Conservation (phyloP, 2,329 filamentous ascomycete species). For the Fusarium sp. region DNA sequence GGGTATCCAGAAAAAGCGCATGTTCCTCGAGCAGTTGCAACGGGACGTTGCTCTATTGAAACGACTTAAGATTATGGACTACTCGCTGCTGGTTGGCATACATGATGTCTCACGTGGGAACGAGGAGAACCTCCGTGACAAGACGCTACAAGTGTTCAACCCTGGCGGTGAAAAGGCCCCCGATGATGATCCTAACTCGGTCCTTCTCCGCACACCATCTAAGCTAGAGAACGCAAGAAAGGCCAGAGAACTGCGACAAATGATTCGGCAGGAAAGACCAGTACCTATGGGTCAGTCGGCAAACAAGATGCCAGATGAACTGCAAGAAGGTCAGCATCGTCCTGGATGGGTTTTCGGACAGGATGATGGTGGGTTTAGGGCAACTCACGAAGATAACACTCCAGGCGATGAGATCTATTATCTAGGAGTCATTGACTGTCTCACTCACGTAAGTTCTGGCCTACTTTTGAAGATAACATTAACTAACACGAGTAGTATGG, state of each 20-base stretch:
- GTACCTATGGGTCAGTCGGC: conserved; percentile 89
- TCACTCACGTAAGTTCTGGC: conserved; percentile 84
- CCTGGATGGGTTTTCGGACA: conserved; percentile 86
- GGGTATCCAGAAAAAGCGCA: conserved; percentile 86
- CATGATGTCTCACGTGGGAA: conserved; percentile 93
- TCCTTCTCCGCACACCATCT: conserved; percentile 89
- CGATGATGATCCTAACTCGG: conserved; percentile 71
- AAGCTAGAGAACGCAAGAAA: conserved; percentile 93
- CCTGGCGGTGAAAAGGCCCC: conserved; percentile 76
- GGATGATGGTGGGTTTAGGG: conserved; percentile 92
- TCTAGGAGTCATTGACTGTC: conserved; percentile 96
- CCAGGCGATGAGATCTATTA: conserved; percentile 96
- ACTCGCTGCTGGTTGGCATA: conserved; percentile 93
- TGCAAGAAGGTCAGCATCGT: conserved; percentile 79
- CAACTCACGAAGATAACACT: conserved; percentile 89
- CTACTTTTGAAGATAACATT: not conserved
- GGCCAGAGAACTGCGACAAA: conserved; percentile 89
- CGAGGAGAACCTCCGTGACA: conserved; percentile 90
- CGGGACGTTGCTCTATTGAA: conserved; percentile 89
- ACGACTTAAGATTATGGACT: conserved; percentile 96
- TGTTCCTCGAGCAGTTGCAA: conserved; percentile 91
- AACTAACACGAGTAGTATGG: conserved; percentile 76
- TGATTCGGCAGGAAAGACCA: conserved; percentile 92
- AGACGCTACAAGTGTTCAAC: conserved; percentile 94
- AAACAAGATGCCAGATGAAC: conserved; percentile 90